Base-by-base conservation (phyloP, 495 filamentous ascomycete genomes). In the Pyronema domesticum region DNA sequence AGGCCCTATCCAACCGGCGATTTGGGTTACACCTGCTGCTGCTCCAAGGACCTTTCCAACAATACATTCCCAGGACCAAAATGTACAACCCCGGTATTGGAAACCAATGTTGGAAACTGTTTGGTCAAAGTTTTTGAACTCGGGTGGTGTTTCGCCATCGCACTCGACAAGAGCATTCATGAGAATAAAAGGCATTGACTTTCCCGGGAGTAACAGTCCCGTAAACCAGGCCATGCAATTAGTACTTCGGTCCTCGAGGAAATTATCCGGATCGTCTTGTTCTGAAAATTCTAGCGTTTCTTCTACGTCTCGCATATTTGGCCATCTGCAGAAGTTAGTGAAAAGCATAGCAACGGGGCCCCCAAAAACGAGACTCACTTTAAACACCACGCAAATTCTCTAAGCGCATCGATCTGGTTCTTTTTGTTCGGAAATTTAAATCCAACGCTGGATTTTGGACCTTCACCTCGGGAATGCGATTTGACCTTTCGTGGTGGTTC, bases 111-210 rank as follows among this genome's bases (percentile, higher is more conserved):
- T 72, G 1, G 79, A 77, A 44, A 77, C 71, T 59, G 76, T 71
- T 60, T 82, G 74, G 15, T 74, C 75, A 6, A 86, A 71, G 46
- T 78, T 69, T 50, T 75, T 74, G 18, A 83, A 75, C 23, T 77
- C 68, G 54, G 76, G 70, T 8, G 77, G 76, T 13, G 75, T 76
- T 59, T 79, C 76, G 3, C 74, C 74, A 63, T 85, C 80, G 59
- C 81, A 80, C 66, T 85, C 82, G 57, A 83, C 75, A 15, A 86
- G 71, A 15, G 79, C 68, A 63, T 82, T 84, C 79, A 86, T 83
- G 43, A 82, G 76, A 13, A 85, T 73, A 68, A 78, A 86, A 35
- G 80, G 76, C 54, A 83, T 75, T 14, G 80, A 82, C 49, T 69
- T 66, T n/a, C 82, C 82, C 6, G 82, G 82, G 6, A 85, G 70